Evolutionary conservation across 1,284 basidiomycete genomes (phyloP).

Genomic region (Coriolopsis trogii): DNA sequence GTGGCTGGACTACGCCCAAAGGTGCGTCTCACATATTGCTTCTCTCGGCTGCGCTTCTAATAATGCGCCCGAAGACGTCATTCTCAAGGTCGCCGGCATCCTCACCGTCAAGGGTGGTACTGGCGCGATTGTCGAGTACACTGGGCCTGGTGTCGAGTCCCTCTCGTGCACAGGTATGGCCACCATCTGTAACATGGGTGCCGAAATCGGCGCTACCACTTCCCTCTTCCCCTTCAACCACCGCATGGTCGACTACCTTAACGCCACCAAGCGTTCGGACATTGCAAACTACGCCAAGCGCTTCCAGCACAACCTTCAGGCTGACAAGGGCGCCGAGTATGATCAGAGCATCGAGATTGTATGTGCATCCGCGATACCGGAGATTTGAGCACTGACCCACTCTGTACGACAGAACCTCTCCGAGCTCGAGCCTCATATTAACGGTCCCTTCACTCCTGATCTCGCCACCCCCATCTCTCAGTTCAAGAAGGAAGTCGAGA

Average conservation of each 20-base stretch:
- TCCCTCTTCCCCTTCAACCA: slow-evolving; percentile 99
- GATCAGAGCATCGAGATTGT: slow-evolving; percentile 94
- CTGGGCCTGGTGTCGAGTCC: slow-evolving; percentile 91
- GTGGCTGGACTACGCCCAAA: slow-evolving; percentile 98
- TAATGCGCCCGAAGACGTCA: slow-evolving; percentile 68
- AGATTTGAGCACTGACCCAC: background rate
- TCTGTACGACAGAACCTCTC: slow-evolving; percentile 74
- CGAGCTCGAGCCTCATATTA: slow-evolving; percentile 98
- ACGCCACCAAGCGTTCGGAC: slow-evolving; percentile 88
- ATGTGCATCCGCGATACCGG: slow-evolving; percentile 30
- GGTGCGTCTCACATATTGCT: slow-evolving; percentile 50
- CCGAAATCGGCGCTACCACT: slow-evolving; percentile 98
- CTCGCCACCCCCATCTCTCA: slow-evolving; percentile 96
- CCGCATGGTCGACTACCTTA: slow-evolving; percentile 93
- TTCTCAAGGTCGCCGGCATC: slow-evolving; percentile 96
- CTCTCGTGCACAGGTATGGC: slow-evolving; percentile 99
- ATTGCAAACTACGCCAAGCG: slow-evolving; percentile 90
- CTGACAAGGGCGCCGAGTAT: slow-evolving; percentile 91
- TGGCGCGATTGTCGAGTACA: slow-evolving; percentile 96
- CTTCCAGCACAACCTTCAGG: slow-evolving; percentile 91
- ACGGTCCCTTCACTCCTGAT: slow-evolving; percentile 98
- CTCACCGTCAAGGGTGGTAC: slow-evolving; percentile 98
- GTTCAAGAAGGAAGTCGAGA: slow-evolving; percentile 90
- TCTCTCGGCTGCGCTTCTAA: slow-evolving; percentile 1
- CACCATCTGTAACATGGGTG: slow-evolving; percentile 99